Evolutionary conservation across 257 asterid genomes (phyloP).

Genomic region (Solanum megistacrolobum): DNA sequence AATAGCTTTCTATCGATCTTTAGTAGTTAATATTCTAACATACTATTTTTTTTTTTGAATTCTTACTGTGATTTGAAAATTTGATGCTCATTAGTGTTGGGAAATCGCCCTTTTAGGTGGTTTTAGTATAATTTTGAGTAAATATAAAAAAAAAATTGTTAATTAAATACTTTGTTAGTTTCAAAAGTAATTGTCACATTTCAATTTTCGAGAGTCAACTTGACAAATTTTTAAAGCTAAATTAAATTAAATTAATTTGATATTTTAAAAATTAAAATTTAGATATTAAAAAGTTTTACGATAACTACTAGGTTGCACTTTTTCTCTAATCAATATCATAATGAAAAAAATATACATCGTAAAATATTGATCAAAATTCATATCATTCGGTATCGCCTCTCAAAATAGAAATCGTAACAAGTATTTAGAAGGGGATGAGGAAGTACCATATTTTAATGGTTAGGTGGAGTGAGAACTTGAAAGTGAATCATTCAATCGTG

Average conservation of each 20-base stretch:
- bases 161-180: too few species aligned
- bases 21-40: neutral
- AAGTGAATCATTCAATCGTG: neutral
- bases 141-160: too few species aligned
- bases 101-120: too few species aligned
- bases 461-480: neutral
- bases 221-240: too few species aligned
- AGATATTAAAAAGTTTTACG: too few species aligned
- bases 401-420: neutral
- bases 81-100: too few species aligned
- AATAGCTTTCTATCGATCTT: neutral
- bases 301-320: neutral
- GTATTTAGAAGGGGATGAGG: neutral
- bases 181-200: too few species aligned
- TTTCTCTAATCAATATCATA: neutral
- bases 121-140: too few species aligned
- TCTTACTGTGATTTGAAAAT: too few species aligned
- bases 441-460: neutral
- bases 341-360: neutral
- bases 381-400: neutral
- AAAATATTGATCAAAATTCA: neutral
- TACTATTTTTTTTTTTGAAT: too few species aligned
- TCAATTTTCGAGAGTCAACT: accelerated
- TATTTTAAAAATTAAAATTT: too few species aligned
- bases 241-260: too few species aligned